A percentile compares a stretch with the other conserved stretches of the same genome.
phyloP scores from a whole-genome alignment of 257 asterid genomes.

The Anisodus acutangulus region DNA sequence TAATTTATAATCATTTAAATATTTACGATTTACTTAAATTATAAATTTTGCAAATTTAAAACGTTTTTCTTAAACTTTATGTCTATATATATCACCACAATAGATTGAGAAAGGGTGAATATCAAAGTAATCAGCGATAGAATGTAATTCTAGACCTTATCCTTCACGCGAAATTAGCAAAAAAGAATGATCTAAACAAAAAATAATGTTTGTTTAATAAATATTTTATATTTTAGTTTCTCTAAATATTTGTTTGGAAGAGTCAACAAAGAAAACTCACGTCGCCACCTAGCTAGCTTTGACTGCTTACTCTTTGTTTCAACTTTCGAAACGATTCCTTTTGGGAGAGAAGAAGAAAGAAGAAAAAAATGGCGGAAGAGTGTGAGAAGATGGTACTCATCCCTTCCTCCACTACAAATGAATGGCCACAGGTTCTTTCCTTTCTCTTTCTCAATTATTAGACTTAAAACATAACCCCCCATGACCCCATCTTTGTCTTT shows the following conservation, averaged over 20 bases:
- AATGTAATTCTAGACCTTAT: conserved; percentile 31
- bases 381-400: conserved; percentile 59
- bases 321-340: conserved; percentile 59
- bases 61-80: not conserved
- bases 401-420: conserved; percentile 54
- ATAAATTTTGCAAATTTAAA: too few relatives aligned
- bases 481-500: conserved; percentile 58
- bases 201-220: not conserved
- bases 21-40: too few relatives aligned
- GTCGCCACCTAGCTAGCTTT: conserved; percentile 60
- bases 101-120: not conserved
- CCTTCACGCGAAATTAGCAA: conserved; percentile 59
- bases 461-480: conserved; percentile 42
- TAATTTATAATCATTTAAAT: too few relatives aligned
- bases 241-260: conserved; percentile 28
- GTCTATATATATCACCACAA: not conserved
- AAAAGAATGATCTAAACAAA: conserved; percentile 32
- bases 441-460: conserved; percentile 60
- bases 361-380: conserved; percentile 48
- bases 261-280: conserved; percentile 52
- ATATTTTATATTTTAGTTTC: conserved; percentile 17
- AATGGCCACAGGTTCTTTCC: conserved; percentile 73
- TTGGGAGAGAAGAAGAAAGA: conserved; percentile 5
- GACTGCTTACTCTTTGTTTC: conserved; percentile 61
- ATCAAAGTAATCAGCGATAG: conserved; percentile 7